Base-by-base conservation (phyloP, 2,329 filamentous ascomycete genomes). In the Emydomyces testavorans region DNA sequence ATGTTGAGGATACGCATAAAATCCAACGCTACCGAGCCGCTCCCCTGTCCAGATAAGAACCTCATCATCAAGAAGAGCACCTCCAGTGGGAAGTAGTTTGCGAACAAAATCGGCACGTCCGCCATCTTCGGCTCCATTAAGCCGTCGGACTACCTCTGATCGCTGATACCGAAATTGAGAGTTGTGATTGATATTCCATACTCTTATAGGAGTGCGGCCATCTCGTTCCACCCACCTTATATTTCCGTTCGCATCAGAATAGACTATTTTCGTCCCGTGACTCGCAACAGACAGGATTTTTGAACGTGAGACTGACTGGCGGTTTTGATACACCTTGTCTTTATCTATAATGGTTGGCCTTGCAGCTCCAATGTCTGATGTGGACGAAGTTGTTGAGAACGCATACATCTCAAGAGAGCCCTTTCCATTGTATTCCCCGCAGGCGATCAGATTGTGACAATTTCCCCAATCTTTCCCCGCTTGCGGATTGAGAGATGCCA, bases 191-290 rank as follows among this genome's bases (percentile, higher is more conserved):
- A 81, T 73, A 53, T 79, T 79, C 62, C 75, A 74, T 0, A 68
- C 67, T 11, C 77, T 68, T 4, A 80, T 71, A 21, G 72, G 66
- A 6, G 71, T 70, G 31, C 66, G 69, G 0, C 85, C 88, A 59
- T 95, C 87, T 29, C 89, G 75, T 65, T 96, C 90, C 37, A 93
- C 79, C 89, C 90, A 96, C 62, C 87, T 90, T 53, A 96, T 65
- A 43, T 82, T 79, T 0, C 90, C 90, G 20, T 86, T 79, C 0
- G 84, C 84, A 58, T 96, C 90, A 2, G 85, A 85, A 54, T 85
- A 85, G 15, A 87, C 86, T 26, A 95, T 75, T 3, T 84, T 76
- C 6, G 82, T 83, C 3, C 90, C 90, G 55, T 96, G 90, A 13
- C 81, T 80, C 3, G 80, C 78, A 0, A 92, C 83, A 0, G 84